These are phyloP conservation scores for Fusarium incarnatum DNA, from an alignment of 2,329 filamentous ascomycete species.

Conservation along the genomic window DNA sequence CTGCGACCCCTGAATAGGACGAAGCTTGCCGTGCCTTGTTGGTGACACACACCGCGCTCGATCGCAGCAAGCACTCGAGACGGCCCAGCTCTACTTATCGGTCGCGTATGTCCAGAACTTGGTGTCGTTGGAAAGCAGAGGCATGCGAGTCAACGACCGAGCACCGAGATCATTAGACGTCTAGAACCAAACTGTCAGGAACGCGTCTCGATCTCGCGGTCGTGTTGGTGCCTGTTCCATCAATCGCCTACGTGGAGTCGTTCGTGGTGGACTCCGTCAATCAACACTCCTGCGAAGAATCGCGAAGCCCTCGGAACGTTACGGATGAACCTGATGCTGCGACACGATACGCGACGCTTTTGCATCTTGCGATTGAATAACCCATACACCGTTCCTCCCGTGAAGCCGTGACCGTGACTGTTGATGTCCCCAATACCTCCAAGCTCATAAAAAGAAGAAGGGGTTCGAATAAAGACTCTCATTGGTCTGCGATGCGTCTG, in stretches of 20 bases:
- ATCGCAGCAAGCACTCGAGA: not conserved
- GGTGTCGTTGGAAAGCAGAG: not conserved
- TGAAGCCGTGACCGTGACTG: not conserved
- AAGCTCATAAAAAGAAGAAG: not conserved
- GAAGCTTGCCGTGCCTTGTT: accelerated
- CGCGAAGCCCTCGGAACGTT: not conserved
- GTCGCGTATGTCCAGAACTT: not conserved
- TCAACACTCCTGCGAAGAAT: not conserved
- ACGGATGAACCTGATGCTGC: not conserved
- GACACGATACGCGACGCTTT: not conserved
- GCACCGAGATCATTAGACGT: accelerated
- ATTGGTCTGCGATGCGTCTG: not conserved
- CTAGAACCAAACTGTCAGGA: not conserved
- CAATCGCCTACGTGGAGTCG: not conserved
- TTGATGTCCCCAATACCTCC: not conserved
- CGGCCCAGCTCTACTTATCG: not conserved
- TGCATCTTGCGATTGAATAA: not conserved
- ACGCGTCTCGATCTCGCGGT: not conserved
- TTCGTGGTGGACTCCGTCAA: not conserved
- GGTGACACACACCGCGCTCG: not conserved
- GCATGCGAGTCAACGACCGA: not conserved
- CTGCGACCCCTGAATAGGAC: accelerated
- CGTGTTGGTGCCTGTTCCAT: not conserved
- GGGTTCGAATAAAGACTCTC: not conserved
- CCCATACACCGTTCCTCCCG: not conserved